These are phyloP conservation scores for Blepharisma stoltei DNA, from an alignment of 73 alveolate species.

Conservation along the genomic window DNA sequence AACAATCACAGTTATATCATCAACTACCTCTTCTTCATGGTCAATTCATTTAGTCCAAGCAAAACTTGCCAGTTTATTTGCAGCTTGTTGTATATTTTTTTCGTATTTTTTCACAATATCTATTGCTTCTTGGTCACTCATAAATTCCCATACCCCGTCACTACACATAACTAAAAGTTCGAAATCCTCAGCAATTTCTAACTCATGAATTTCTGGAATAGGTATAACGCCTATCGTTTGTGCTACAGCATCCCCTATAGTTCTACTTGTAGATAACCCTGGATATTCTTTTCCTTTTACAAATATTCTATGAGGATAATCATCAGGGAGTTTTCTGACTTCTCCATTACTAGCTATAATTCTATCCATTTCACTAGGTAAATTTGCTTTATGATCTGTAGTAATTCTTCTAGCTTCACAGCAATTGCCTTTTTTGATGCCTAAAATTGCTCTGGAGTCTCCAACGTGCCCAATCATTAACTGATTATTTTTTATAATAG, in stretches of 20 bases:
- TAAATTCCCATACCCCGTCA: conserved; percentile 26
- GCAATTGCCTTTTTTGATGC: neutral
- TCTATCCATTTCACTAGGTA: conserved; percentile 61
- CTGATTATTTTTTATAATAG: neutral
- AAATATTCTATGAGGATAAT: conserved; percentile 75
- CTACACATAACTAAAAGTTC: neutral
- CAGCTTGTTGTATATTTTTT: neutral
- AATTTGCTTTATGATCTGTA: conserved; percentile 59
- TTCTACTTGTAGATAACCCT: conserved; percentile 85
- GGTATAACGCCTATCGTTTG: conserved; percentile 75
- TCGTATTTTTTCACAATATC: neutral
- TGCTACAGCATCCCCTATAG: conserved; percentile 78
- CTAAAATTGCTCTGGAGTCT: conserved; percentile 54
- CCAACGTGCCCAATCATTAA: conserved; percentile 51
- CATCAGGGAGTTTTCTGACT: conserved; percentile 51
- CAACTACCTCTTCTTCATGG: neutral
- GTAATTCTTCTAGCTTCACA: conserved; percentile 37
- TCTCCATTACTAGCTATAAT: conserved; percentile 52
- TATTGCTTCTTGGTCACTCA: neutral
- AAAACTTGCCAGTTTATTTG: neutral
- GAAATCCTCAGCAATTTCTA: neutral
- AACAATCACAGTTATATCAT: conserved; percentile 21
- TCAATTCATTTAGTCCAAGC: conserved; percentile 22
- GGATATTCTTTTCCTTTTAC: conserved; percentile 79
- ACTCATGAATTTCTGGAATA: conserved; percentile 45